These are phyloP conservation scores for Sanghuangporus baumii DNA, from an alignment of 1,284 basidiomycete species.

Conservation along the genomic window DNA sequence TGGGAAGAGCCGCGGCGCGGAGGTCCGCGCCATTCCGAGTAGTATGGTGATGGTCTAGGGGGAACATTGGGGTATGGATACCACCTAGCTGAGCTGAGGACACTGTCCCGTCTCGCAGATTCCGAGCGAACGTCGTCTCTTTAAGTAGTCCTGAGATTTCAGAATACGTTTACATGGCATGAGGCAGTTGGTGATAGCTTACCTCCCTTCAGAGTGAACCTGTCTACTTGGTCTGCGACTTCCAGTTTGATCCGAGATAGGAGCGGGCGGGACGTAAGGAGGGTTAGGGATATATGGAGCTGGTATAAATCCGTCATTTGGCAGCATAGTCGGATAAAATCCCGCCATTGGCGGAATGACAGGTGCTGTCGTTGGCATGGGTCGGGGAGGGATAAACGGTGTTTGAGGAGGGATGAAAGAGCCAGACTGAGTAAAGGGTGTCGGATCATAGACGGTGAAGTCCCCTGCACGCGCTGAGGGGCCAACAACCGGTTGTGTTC, in stretches of 20 bases:
- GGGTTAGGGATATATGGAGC: too few relatives aligned
- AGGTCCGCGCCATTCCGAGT: not conserved
- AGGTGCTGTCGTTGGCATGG: not conserved
- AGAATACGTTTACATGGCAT: too few relatives aligned
- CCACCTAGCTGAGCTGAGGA: not conserved
- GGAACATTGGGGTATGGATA: not conserved
- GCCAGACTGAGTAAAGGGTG: not conserved
- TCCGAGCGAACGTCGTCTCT: not conserved
- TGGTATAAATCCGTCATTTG: too few relatives aligned
- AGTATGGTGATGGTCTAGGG: not conserved
- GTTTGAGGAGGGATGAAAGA: not conserved
- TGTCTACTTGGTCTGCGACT: too few relatives aligned
- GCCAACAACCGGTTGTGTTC: not conserved
- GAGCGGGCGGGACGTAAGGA: too few relatives aligned
- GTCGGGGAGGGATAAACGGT: not conserved
- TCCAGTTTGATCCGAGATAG: too few relatives aligned
- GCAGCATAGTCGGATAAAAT: not conserved
- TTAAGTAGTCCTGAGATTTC: not conserved
- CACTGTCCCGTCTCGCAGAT: not conserved
- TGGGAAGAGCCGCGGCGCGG: not conserved
- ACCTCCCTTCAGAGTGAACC: too few relatives aligned
- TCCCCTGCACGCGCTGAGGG: not conserved
- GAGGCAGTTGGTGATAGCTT: too few relatives aligned
- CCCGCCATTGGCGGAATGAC: not conserved
- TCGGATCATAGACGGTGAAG: not conserved